Evolutionary conservation across 202 grass and related monocot species (phyloP).

Genomic region (Zoysia matrella): DNA sequence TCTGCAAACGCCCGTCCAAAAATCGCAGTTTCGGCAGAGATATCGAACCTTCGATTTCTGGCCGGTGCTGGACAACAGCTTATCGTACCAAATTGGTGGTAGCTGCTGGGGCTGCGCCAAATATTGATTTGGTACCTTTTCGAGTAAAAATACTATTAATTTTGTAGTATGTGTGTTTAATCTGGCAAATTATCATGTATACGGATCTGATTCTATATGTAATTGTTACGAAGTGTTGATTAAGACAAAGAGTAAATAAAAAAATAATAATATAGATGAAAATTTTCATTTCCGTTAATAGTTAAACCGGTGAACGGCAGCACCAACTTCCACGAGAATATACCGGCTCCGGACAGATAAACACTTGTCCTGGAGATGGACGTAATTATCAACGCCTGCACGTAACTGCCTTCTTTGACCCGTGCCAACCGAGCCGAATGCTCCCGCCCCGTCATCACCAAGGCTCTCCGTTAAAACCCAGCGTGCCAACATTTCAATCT

Average conservation of each 20-base stretch:
- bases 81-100: slow-evolving; percentile 14
- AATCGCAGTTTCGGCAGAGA: not conserved
- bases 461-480: slow-evolving; percentile 38
- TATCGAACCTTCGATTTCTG: not conserved
- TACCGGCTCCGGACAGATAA: not conserved
- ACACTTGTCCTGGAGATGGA: not conserved
- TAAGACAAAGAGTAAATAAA: too few relatives aligned
- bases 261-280: too few relatives aligned
- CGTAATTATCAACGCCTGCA: too few relatives aligned
- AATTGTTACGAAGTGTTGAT: too few relatives aligned
- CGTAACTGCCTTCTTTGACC: too few relatives aligned
- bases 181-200: too few relatives aligned
- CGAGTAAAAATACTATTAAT: not conserved
- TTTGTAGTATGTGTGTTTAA: not conserved
- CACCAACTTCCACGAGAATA: not conserved
- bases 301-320: not conserved
- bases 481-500: slow-evolving; percentile 27
- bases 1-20: not conserved
- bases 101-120: not conserved
- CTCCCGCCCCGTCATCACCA: too few relatives aligned
- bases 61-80: not conserved
- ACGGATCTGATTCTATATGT: too few relatives aligned
- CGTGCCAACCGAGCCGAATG: too few relatives aligned
- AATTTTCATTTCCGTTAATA: too few relatives aligned
- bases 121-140: not conserved